phyloP scores from a whole-genome alignment of 208 protist species.

The Crithidia fasciculata region DNA sequence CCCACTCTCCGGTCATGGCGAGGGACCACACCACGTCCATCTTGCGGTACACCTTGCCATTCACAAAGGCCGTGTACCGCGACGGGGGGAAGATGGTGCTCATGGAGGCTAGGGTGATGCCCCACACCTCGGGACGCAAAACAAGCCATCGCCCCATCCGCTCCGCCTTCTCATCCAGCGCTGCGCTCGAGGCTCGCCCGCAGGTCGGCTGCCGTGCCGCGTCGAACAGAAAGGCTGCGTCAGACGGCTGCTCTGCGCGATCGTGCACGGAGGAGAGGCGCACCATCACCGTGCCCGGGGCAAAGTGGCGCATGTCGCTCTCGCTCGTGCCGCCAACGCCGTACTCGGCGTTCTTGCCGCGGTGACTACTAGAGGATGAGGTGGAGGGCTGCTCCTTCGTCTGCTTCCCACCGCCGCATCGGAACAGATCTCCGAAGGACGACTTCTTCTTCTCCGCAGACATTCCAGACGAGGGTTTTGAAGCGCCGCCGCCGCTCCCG shows the following conservation, averaged over 20 bases:
- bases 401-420: conserved; percentile 30
- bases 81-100: conserved; percentile 70
- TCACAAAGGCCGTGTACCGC: conserved; percentile 69
- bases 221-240: conserved; percentile 44
- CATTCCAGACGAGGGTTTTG: neutral
- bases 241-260: conserved; percentile 38
- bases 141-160: conserved; percentile 70
- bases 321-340: conserved; percentile 5
- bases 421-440: conserved; percentile 26
- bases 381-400: conserved; percentile 21
- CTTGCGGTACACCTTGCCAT: conserved; percentile 77
- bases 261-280: conserved; percentile 56
- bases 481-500: neutral
- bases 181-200: conserved; percentile 18
- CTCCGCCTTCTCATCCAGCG: conserved; percentile 38
- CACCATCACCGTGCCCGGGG: conserved; percentile 48
- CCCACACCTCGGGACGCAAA: conserved; percentile 73
- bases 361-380: neutral
- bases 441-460: conserved; percentile 23
- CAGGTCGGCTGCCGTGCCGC: conserved; percentile 22
- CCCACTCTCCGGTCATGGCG: conserved; percentile 73
- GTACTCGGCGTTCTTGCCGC: conserved; percentile 3
- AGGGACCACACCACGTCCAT: conserved; percentile 89
- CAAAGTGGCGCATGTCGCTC: conserved; percentile 31
- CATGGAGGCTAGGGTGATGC: conserved; percentile 76